Conservation (phyloP, 1,284 basidiomycete species). For the Cryptococcus sp. region DNA sequence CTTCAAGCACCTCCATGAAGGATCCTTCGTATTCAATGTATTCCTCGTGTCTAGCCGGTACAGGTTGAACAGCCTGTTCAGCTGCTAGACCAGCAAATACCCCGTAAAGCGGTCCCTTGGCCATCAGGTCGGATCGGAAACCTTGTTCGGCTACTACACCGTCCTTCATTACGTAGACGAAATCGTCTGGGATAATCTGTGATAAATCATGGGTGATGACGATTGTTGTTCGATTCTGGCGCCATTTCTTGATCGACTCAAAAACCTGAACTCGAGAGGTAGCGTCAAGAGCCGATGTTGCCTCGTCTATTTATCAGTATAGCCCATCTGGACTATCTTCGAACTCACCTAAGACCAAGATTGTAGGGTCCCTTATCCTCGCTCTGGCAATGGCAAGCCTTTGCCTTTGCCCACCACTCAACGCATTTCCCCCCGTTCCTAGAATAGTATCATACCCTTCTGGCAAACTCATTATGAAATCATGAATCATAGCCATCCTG, state of each 20-base stretch:
- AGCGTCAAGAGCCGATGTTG: conserved; percentile 89
- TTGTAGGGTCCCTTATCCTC: conserved; percentile 75
- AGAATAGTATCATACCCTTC: conserved; percentile 82
- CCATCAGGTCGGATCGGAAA: conserved; percentile 69
- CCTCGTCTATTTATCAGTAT: conserved; percentile 66
- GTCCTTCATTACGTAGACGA: conserved; percentile 84
- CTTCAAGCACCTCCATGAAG: conserved; percentile 42
- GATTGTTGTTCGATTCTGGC: conserved; percentile 80
- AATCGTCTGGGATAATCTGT: conserved; percentile 72
- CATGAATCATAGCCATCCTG: conserved; percentile 78
- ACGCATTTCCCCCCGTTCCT: conserved; percentile 65
- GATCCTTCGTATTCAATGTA: conserved; percentile 31
- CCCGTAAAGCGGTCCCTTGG: conserved; percentile 41
- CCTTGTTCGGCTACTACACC: conserved; percentile 85
- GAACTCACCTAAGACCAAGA: conserved; percentile 80
- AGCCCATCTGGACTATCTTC: not conserved
- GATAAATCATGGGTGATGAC: conserved; percentile 95
- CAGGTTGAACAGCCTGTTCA: conserved; percentile 42
- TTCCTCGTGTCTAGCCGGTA: conserved; percentile 40
- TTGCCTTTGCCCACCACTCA: conserved; percentile 93
- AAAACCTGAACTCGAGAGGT: conserved; percentile 83
- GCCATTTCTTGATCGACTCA: conserved; percentile 79
- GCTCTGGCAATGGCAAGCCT: conserved; percentile 87
- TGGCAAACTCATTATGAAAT: conserved; percentile 76
- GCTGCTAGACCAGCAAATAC: conserved; percentile 48